Base-by-base conservation (phyloP, 352 stramenopile species). In the Globisporangium cederbergense region DNA sequence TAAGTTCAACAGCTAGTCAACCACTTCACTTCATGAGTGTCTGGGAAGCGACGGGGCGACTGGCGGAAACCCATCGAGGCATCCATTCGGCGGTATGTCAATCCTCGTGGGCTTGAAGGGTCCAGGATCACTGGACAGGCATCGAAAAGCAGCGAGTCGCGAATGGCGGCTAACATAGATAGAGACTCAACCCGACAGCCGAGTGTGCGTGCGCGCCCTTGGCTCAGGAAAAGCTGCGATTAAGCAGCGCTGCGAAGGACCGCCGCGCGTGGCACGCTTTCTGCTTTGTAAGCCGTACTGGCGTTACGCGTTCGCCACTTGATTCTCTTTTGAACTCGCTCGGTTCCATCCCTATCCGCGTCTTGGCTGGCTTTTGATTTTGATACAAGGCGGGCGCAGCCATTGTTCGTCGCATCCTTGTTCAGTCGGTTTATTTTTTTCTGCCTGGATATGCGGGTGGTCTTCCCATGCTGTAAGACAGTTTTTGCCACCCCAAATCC, bases 331-430 rank as follows among this genome's bases (percentile, higher is more conserved):
- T n/a, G 32, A 36, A 8, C 42, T 22, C 4, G 4, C 43, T 6
- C 40, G 51, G 11, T 58, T 30, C 30, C 3, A 40, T 40, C 32
- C 8, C 5, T 14, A 42, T 42, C 36, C 18, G 20, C 43, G 18
- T 3, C 40, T 7, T 46, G 9, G 14, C 28, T 52, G 6, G n/a
- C 20, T 16, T 52, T 38, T 36, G 32, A 36, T 36, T 36, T 36
- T 54, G 50, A 56, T 56, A 56, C 51, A 28, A 57, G 38, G 36
- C 11, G 34, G 30, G 16, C 5, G 52, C 52, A 58, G 52, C 52
- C 52, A 46, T 32, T 46, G 52, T 58, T 58, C 52, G 52, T 58
- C 52, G 46, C 52, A 32, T 58, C 32, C 46, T 58, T 58, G 52
- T 30, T 58, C n/a, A 10, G 20, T n/a, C 16, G n/a, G n/a, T 53